A percentile compares a stretch with the other conserved stretches of the same genome.
These are phyloP conservation scores for Metschnikowia similis DNA, from an alignment of 805 yeast genomes.

Conservation along the genomic window DNA sequence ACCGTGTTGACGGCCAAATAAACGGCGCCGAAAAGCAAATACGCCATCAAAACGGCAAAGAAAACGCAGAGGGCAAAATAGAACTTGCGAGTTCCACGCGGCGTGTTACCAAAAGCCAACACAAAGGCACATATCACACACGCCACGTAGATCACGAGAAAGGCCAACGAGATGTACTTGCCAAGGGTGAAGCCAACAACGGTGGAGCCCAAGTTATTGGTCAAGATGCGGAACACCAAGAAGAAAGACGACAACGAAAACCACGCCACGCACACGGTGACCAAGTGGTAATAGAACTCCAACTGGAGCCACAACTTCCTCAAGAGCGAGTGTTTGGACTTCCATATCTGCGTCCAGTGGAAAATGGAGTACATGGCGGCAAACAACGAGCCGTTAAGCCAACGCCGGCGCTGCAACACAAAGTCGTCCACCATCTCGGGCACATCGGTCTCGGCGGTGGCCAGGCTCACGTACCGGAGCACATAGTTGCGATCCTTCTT, in stretches of 20 bases:
- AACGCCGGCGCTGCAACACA: slow-evolving; percentile 92
- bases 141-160: slow-evolving; percentile 80
- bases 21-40: slow-evolving; percentile 84
- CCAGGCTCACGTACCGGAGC: slow-evolving; percentile 84
- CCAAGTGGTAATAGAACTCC: slow-evolving; percentile 85
- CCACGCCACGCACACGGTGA: slow-evolving; percentile 79
- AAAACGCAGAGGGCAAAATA: slow-evolving; percentile 70
- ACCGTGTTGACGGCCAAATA: slow-evolving; percentile 74
- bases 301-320: slow-evolving; percentile 79
- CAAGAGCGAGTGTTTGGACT: slow-evolving; percentile 74
- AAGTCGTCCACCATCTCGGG: slow-evolving; percentile 95
- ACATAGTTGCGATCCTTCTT: slow-evolving; percentile 82
- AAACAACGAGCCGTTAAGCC: slow-evolving; percentile 97
- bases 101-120: slow-evolving; percentile 88
- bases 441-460: slow-evolving; percentile 95
- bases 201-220: slow-evolving; percentile 61
- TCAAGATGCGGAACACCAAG: slow-evolving; percentile 85
- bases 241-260: slow-evolving; percentile 91
- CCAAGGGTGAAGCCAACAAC: slow-evolving; percentile 69
- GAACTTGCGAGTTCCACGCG: slow-evolving; percentile 80
- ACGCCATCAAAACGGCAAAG: slow-evolving; percentile 85
- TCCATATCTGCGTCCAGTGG: slow-evolving; percentile 86
- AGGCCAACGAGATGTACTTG: slow-evolving; percentile 67
- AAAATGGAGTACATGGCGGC: slow-evolving; percentile 89
- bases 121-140: slow-evolving; percentile 83